Conservation (phyloP, 2,329 filamentous ascomycete genomes). For the Penicillium sp. region DNA sequence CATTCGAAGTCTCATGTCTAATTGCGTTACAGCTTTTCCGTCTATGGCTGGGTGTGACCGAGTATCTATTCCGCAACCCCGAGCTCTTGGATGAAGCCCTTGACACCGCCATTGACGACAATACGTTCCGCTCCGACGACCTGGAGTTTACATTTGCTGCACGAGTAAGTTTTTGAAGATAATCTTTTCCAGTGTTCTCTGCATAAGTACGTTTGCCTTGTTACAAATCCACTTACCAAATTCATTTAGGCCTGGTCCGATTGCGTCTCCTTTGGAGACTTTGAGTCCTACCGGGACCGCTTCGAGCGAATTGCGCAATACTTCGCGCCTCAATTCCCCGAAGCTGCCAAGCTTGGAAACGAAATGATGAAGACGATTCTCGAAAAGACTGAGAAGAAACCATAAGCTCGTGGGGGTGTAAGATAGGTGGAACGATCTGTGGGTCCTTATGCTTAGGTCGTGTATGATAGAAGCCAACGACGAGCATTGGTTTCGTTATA, state of each 20-base stretch:
- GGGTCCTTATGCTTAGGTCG: neutral
- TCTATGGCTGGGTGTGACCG: conserved; percentile 94
- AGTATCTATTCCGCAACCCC: conserved; percentile 87
- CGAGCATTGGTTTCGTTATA: neutral
- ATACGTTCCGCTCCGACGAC: conserved; percentile 91
- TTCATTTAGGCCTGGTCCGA: conserved; percentile 78
- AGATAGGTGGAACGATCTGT: conserved; percentile 1
- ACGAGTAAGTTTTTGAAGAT: conserved; percentile 51
- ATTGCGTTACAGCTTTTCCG: conserved; percentile 69
- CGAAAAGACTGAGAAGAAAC: conserved; percentile 63
- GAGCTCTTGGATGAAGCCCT: conserved; percentile 81
- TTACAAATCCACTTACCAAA: neutral
- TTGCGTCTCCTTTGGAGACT: conserved; percentile 86
- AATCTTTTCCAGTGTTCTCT: neutral
- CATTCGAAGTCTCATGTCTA: neutral
- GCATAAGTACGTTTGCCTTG: neutral
- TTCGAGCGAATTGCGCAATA: conserved; percentile 89
- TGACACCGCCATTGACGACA: conserved; percentile 82
- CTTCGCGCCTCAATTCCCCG: conserved; percentile 86
- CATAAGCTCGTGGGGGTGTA: conserved; percentile 12
- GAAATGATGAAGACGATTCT: conserved; percentile 97
- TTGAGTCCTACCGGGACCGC: conserved; percentile 87
- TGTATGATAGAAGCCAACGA: neutral
- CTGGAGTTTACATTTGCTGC: conserved; percentile 98
- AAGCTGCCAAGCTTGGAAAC: conserved; percentile 85